A percentile compares a stretch with the other conserved stretches of the same genome.
Conservation (phyloP, 2,329 filamentous ascomycete species). For the Malbranchea cinnamomea region DNA sequence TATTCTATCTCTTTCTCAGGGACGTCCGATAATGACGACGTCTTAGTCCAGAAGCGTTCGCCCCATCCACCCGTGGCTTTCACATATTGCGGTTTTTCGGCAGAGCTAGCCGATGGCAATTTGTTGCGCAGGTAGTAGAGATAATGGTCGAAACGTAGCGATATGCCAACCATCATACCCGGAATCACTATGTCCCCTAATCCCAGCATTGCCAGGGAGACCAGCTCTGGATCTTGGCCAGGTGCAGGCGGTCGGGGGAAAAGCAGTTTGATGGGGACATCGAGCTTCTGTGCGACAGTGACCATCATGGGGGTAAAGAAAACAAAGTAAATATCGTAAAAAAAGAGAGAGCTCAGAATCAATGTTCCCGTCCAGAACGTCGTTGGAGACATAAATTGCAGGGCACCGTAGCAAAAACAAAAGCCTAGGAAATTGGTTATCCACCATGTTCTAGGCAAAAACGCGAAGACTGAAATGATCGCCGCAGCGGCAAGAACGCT, state of each 20-base stretch:
- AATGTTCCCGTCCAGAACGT: conserved; percentile 70
- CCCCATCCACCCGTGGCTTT: conserved; percentile 64
- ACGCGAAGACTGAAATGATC: conserved; percentile 49
- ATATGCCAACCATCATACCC: conserved; percentile 76
- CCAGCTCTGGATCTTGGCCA: conserved; percentile 26
- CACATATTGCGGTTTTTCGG: conserved; percentile 23
- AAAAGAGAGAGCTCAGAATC: conserved; percentile 65
- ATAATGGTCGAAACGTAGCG: conserved; percentile 82
- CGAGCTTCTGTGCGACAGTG: conserved; percentile 65
- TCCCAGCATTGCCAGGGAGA: conserved; percentile 59
- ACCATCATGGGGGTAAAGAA: conserved; percentile 41
- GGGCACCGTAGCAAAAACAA: conserved; percentile 67
- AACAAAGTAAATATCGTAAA: conserved; percentile 75
- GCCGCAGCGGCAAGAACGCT: conserved; percentile 42
- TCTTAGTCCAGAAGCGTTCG: conserved; percentile 61
- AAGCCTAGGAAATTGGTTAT: conserved; percentile 79
- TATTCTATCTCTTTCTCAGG: conserved; percentile 21
- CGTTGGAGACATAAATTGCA: conserved; percentile 76
- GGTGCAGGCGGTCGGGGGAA: conserved; percentile 51
- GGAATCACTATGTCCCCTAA: conserved; percentile 90
- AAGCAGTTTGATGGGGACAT: conserved; percentile 84
- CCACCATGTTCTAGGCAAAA: conserved; percentile 48
- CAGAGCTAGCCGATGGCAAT: conserved; percentile 10
- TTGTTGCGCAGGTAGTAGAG: conserved; percentile 59
- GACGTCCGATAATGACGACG: conserved; percentile 11